phyloP scores from a whole-genome alignment of 78 protist species.

The Dictyostelium intermedium region DNA sequence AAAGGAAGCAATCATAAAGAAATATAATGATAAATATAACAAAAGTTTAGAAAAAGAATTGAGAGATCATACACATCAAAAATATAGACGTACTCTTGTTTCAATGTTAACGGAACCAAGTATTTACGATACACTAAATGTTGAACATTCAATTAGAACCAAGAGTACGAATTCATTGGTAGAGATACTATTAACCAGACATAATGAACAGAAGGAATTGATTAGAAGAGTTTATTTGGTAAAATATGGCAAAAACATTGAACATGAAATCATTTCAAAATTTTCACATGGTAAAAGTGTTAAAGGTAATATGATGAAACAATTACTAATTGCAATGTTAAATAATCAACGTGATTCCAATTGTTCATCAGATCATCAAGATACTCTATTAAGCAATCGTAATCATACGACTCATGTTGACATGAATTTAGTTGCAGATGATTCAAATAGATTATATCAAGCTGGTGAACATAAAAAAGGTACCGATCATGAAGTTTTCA shows the following conservation, averaged over 20 bases:
- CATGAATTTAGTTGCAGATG: not conserved
- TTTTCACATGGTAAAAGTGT: not conserved
- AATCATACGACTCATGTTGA: slow-evolving; percentile 5
- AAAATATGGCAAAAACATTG: not conserved
- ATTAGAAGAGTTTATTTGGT: not conserved
- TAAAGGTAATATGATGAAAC: not conserved
- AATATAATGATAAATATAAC: not conserved
- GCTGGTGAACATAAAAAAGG: slow-evolving; percentile 50
- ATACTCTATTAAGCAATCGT: not conserved
- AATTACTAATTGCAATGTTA: not conserved
- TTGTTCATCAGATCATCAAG: not conserved
- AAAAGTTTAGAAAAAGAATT: not conserved
- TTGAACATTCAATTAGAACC: slow-evolving; percentile 8
- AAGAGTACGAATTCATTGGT: not conserved
- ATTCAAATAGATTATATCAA: slow-evolving; percentile 25
- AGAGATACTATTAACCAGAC: slow-evolving; percentile 36
- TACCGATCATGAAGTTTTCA: slow-evolving; percentile 23
- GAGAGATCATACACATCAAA: not conserved
- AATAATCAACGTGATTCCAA: not conserved
- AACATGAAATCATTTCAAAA: not conserved
- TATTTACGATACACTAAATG: slow-evolving; percentile 1
- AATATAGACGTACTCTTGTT: not conserved
- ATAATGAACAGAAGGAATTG: slow-evolving; percentile 18
- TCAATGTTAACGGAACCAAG: not conserved
- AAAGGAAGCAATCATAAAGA: not conserved